These are phyloP conservation scores for Collybia sp. DNA, from an alignment of 768 basidiomycete genomes.

Conservation along the genomic window DNA sequence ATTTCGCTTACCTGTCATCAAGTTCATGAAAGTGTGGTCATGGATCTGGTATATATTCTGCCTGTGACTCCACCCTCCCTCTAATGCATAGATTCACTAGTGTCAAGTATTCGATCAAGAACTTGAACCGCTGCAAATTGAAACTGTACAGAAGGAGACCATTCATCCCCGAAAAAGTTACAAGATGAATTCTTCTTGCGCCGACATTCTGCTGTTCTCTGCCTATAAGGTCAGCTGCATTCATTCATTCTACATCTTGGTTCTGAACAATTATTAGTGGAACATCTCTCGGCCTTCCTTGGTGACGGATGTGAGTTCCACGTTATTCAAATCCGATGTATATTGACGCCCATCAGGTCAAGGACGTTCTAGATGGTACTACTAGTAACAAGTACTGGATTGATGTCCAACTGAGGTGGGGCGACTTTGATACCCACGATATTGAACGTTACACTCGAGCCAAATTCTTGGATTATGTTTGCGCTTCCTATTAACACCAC, in stretches of 20 bases:
- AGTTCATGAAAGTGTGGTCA: slow-evolving; percentile 91
- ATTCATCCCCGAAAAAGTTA: slow-evolving; percentile 99
- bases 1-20: slow-evolving; percentile 7
- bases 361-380: slow-evolving; percentile 96
- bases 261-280: slow-evolving; percentile 51
- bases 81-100: slow-evolving; percentile 22
- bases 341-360: slow-evolving; percentile 44
- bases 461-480: slow-evolving; percentile 96
- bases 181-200: slow-evolving; percentile 99
- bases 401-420: slow-evolving; percentile 93
- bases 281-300: slow-evolving; percentile 96
- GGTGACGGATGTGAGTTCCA: slow-evolving; percentile 74
- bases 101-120: slow-evolving; percentile 99
- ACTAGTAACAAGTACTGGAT: slow-evolving; percentile 99
- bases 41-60: slow-evolving; percentile 63
- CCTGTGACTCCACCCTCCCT: not conserved
- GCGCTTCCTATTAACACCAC: slow-evolving; percentile 15
- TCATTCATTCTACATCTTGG: not conserved
- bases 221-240: slow-evolving; percentile 63
- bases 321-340: not conserved
- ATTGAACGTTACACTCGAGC: slow-evolving; percentile 98
- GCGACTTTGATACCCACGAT: slow-evolving; percentile 98
- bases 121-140: slow-evolving; percentile 95
- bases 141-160: slow-evolving; percentile 99
- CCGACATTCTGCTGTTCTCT: slow-evolving; percentile 96